phyloP scores from a whole-genome alignment of 495 filamentous ascomycete species.

The Oleoguttula mirabilis region DNA sequence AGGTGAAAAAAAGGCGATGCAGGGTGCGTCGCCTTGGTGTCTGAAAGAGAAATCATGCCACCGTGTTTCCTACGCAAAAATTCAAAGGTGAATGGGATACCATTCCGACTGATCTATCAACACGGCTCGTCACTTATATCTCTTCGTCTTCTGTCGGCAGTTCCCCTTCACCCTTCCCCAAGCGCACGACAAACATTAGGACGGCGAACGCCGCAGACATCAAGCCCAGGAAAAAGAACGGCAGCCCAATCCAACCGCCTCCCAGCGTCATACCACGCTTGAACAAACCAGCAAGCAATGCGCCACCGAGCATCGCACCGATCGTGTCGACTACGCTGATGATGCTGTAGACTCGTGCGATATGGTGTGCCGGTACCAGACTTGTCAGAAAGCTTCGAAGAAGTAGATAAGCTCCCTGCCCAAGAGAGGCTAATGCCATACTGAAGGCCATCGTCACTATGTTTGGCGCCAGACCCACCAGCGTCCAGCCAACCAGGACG shows the following conservation, averaged over 20 bases:
- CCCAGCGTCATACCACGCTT: slow-evolving; percentile 37
- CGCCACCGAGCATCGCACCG: slow-evolving; percentile 42
- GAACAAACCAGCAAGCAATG: slow-evolving; percentile 43
- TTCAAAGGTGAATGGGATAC: too few species aligned
- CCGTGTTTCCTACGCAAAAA: too few species aligned
- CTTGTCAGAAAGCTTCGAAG: slow-evolving; percentile 41
- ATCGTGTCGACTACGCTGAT: slow-evolving; percentile 45
- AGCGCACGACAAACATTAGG: slow-evolving; percentile 4
- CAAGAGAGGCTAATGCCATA: slow-evolving; percentile 14
- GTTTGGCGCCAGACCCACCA: slow-evolving; percentile 22
- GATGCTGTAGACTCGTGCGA: slow-evolving; percentile 44
- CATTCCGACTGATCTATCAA: too few species aligned
- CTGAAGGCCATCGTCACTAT: slow-evolving; percentile 11
- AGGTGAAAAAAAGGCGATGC: too few species aligned
- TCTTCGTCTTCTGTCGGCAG: too few species aligned
- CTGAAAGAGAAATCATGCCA: too few species aligned
- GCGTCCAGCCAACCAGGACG: slow-evolving; percentile 43
- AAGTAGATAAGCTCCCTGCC: slow-evolving; percentile 6
- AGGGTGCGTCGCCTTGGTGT: too few species aligned
- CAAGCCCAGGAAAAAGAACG: slow-evolving; percentile 8
- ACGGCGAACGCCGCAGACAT: slow-evolving; percentile 1
- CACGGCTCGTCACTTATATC: too few species aligned
- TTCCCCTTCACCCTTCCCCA: slow-evolving; percentile 10
- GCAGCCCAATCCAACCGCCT: slow-evolving; percentile 35
- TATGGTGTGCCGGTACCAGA: slow-evolving; percentile 41